Evolutionary conservation across 2,329 filamentous ascomycete genomes (phyloP).

Genomic region (Neospermospora avenae): DNA sequence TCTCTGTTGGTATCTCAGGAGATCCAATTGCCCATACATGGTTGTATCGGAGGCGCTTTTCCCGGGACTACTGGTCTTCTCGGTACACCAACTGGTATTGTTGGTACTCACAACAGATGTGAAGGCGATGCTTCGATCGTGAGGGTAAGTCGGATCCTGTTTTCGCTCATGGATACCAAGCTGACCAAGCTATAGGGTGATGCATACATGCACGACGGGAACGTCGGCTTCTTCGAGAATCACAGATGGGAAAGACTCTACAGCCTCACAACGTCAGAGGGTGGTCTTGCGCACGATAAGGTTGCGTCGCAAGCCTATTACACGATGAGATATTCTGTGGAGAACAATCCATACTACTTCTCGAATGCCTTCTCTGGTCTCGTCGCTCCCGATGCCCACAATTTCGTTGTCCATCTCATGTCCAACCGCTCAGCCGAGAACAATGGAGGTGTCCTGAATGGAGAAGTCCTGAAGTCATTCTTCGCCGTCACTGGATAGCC

Average conservation of each 20-base stretch:
- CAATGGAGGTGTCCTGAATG: slow-evolving; percentile 32
- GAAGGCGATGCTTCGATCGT: slow-evolving; percentile 3
- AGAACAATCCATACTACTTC: background rate
- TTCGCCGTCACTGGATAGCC: slow-evolving; percentile 20
- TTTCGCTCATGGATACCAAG: background rate
- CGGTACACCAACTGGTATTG: background rate
- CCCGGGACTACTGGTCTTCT: background rate
- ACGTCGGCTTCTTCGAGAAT: background rate
- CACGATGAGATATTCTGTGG: background rate
- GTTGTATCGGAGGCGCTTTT: background rate
- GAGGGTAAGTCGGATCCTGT: background rate
- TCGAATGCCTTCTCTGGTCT: slow-evolving; percentile 1
- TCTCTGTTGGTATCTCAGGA: background rate
- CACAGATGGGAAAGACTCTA: background rate
- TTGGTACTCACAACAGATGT: background rate
- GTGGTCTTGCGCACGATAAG: background rate
- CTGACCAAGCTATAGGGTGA: background rate
- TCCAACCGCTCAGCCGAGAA: slow-evolving; percentile 33
- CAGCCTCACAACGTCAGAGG: background rate
- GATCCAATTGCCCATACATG: background rate
- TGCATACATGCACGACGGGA: background rate
- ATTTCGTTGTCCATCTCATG: slow-evolving; percentile 34
- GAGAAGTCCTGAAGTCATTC: slow-evolving; percentile 24
- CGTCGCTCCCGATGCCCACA: slow-evolving; percentile 30
- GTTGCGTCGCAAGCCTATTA: background rate